phyloP scores from a whole-genome alignment of 768 basidiomycete species.

The Hypholoma sublateritium region DNA sequence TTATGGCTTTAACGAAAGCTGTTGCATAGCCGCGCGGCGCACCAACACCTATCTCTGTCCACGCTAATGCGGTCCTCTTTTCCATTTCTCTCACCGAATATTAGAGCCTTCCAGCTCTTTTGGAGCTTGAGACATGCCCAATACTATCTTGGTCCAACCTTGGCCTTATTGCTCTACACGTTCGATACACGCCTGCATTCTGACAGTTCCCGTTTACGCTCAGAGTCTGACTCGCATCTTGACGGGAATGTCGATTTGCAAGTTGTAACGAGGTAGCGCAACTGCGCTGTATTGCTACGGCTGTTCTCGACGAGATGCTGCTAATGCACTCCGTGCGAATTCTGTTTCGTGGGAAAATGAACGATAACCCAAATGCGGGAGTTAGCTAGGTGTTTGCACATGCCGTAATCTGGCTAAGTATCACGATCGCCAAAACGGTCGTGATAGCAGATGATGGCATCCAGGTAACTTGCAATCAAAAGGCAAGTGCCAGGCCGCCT shows the following conservation, averaged over 20 bases:
- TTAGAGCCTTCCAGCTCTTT: not conserved
- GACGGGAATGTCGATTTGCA: not conserved
- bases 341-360: not conserved
- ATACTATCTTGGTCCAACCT: no score
- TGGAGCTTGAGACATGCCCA: not conserved
- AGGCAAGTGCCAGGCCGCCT: no score
- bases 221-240: not conserved
- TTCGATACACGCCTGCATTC: no score
- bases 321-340: not conserved
- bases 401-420: conserved; percentile 4
- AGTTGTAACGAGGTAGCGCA: not conserved
- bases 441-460: not conserved
- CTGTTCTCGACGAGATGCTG: no score
- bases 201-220: conserved; percentile 3
- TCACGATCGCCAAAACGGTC: not conserved
- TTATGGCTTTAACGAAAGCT: not conserved
- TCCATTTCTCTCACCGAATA: no score
- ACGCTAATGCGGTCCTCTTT: not conserved
- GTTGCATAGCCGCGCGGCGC: not conserved
- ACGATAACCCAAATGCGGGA: conserved; percentile 3
- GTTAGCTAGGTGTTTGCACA: not conserved
- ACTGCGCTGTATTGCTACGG: no score
- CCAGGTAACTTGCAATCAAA: not conserved
- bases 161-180: not conserved
- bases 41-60: not conserved